Percentiles rank a stretch among this genome's conserved stretches.
Evolutionary conservation across 371 early-diverging fungal genomes (phyloP).

Genomic region (Haplosporangium sp.): DNA sequence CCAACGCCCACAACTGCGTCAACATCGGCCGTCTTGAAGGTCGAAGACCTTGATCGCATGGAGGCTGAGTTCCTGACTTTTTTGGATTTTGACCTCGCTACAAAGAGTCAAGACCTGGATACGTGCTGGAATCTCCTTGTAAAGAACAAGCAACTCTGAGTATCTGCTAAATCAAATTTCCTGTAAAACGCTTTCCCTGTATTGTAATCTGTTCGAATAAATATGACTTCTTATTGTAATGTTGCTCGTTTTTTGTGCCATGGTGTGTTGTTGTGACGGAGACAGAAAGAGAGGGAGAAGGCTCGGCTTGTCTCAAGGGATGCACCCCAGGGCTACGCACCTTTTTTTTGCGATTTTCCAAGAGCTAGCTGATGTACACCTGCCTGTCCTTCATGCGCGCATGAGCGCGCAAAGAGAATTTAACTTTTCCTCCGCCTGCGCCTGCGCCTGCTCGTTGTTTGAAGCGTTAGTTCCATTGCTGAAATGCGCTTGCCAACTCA

Average conservation of each 20-base stretch:
- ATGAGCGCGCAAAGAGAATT: no score
- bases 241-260: not conserved
- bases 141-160: conserved; percentile 10
- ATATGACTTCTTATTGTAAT: no score
- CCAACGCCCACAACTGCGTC: not conserved
- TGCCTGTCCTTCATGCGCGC: no score
- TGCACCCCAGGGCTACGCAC: no score
- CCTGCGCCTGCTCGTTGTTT: no score
- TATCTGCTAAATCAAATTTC: not conserved
- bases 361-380: no score
- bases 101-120: conserved; percentile 36
- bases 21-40: conserved; percentile 19
- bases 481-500: no score
- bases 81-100: conserved; percentile 59
- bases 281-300: not conserved
- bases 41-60: conserved; percentile 59
- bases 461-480: no score
- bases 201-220: not conserved
- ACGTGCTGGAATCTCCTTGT: conserved; percentile 49
- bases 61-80: conserved; percentile 70
- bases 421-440: no score
- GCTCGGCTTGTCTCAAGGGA: no score
- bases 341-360: no score
- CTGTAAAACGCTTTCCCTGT: not conserved
- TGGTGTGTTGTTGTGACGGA: not conserved